Conservation (phyloP, 202 grass and related monocot species). For the Zizania palustris region DNA sequence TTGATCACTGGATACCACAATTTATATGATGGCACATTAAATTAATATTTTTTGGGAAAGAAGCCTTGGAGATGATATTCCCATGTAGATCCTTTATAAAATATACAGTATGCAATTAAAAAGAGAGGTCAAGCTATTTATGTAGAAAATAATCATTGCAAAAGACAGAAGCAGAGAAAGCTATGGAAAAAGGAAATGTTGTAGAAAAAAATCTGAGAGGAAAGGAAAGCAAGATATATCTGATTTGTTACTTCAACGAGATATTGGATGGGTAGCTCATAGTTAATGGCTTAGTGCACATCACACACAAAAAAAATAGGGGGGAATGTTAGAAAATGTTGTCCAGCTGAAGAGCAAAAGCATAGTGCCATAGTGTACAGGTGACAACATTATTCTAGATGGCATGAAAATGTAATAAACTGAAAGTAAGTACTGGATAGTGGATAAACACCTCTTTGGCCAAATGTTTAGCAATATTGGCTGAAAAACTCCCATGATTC, state of each 20-base stretch:
- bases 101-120: not conserved
- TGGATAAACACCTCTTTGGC: slow-evolving; percentile 70
- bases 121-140: not conserved
- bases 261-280: not conserved
- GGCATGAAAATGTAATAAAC: slow-evolving; percentile 27
- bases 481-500: slow-evolving; percentile 71
- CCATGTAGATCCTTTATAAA: not conserved
- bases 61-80: not conserved
- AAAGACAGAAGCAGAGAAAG: not conserved
- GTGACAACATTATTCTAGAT: not conserved
- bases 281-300: not conserved
- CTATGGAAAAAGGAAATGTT: not conserved
- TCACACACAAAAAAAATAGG: not conserved
- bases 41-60: not conserved
- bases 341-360: no score
- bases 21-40: not conserved
- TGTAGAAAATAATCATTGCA: not conserved
- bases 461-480: slow-evolving; percentile 77
- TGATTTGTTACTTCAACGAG: not conserved
- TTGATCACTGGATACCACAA: not conserved
- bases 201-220: not conserved
- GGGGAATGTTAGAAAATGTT: no score
- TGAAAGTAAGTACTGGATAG: slow-evolving; percentile 28
- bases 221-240: not conserved
- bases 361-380: no score